Conservation (phyloP, 371 early-diverging fungal genomes). For the Mortierella sp. region DNA sequence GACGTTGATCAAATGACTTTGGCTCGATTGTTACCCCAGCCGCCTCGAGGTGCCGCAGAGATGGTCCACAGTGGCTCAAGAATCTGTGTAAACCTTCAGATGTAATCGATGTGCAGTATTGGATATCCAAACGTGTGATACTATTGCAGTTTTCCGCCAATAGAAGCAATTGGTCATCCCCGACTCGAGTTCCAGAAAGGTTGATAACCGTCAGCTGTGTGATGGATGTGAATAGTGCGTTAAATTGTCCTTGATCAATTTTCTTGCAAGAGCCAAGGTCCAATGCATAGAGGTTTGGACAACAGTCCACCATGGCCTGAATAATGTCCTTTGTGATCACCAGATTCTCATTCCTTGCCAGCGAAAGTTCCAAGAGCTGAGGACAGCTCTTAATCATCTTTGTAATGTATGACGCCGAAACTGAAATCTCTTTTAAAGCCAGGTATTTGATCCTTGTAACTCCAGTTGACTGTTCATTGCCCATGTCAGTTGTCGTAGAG, state of each 20-base stretch:
- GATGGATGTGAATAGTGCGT: slow-evolving; percentile 20
- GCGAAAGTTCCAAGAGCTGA: slow-evolving; percentile 39
- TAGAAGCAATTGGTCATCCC: slow-evolving; percentile 24
- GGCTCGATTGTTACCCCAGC: slow-evolving; percentile 46
- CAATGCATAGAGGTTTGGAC: slow-evolving; percentile 47
- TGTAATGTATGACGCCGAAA: slow-evolving; percentile 11
- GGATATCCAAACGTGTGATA: slow-evolving; percentile 41
- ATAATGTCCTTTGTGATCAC: slow-evolving; percentile 8
- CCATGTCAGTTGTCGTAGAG: background rate
- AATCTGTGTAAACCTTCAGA: slow-evolving; percentile 40
- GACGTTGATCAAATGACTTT: slow-evolving; percentile 24
- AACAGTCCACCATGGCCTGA: slow-evolving; percentile 13
- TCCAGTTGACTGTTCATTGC: background rate
- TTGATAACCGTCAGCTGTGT: slow-evolving; percentile 36
- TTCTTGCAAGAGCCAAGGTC: slow-evolving; percentile 50
- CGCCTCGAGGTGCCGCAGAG: slow-evolving; percentile 41
- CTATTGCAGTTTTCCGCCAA: slow-evolving; percentile 40
- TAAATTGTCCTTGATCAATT: slow-evolving; percentile 23
- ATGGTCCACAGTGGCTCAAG: slow-evolving; percentile 21
- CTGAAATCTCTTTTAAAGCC: slow-evolving; percentile 30
- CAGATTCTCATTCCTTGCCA: slow-evolving; percentile 43
- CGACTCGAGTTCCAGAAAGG: slow-evolving; percentile 36
- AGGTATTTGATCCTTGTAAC: slow-evolving; percentile 37
- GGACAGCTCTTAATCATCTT: slow-evolving; percentile 34
- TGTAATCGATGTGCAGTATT: slow-evolving; percentile 44